Evolutionary conservation across 768 basidiomycete species (phyloP), one percentile per base, ranked within the genome.

Genomic region (Agrocybe praecox): DNA sequence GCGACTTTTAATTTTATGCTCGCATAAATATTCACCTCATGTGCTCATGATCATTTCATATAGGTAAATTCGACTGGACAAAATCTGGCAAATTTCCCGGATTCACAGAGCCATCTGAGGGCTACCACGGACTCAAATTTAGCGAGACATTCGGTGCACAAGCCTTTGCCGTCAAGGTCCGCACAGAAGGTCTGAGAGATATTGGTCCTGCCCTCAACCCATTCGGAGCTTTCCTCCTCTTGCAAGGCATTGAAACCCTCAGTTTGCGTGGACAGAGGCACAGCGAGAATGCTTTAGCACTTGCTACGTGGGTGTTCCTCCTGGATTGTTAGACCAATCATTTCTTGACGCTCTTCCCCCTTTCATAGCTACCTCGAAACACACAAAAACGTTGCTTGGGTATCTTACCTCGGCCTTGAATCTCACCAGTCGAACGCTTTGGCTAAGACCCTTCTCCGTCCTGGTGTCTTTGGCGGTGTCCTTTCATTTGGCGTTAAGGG

Each of bases 221-320:
- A 24, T 89, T 92, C 65, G 84, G 72, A 6, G 87, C 87, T 1
- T 91, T 91, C 75, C 78, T 90, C 44, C 78, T 92, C 10, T 72
- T 92, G n/a, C 87, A 89, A 64, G 90, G 90, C 40, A 76, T 92
- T 24, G 90, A 92, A 74, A 92, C 90, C 6, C 82, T 92, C 54
- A 84, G 82, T 58, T 72, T 92, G 52, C 81, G 90, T 15, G 85
- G 78, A 8, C 81, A 92, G 74, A 71, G 90, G 50, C 92, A 93
- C 67, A 80, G 78, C 50, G 77, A 85, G 36, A 92, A 93, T 59
- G 85, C 87, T 0, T 77, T 93, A 14, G 80, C 79, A 3, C 77
- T 94, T 19, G 92, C 92, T 0, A 70, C 75, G 75, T 81, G 62
- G 22, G 73, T 58, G 15, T 51, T 32, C 1, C 19, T 18, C n/a